Base-by-base conservation (phyloP, 1,139 yeast species). In the Candida neerlandica region DNA sequence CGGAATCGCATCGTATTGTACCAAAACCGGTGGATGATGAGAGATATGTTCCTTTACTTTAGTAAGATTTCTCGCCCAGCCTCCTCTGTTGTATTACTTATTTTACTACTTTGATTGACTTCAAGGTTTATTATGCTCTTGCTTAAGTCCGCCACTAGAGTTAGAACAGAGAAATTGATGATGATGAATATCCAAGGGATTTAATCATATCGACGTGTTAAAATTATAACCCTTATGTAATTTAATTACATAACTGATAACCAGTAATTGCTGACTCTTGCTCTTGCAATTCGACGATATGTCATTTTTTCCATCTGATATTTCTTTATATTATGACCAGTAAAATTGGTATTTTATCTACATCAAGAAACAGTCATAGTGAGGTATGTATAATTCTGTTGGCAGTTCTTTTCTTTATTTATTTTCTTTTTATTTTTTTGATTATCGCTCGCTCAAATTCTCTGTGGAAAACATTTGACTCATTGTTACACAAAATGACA, bases 101-200 rank as follows among this genome's bases (percentile, higher is more conserved):
- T 18, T 35, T 11, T 35, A 4, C 26, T 19, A 16, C 2, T 19
- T 18, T 19, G 2, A 19, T 26, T n/a, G n/a, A n/a, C n/a, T n/a
- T 12, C 40, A 35, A 18, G 27, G 5, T n/a, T 33, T 15, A 9
- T 10, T 18, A 19, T 35, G 4, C 41, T 37, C 6, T 37, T 11
- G 29, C 41, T 37, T 37, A 37, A 37, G 41, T 37, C 41, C 41
- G 41, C 41, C n/a, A n/a, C 41, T 5, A 21, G 7, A 10, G 21
- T n/a, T 37, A 23, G 21, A 33, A 4, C 15, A 33, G 34, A 10
- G 15, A 12, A n/a, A 10, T 32, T 11, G 34, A 32, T 14, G 34
- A 14, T 32, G 15, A 32, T 9, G 30, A 27, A 9, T 9, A 27
- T 27, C 11, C 30, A 27, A 33, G 5, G 35, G n/a, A 14, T 33